phyloP scores from a whole-genome alignment of 306 rosid genomes.

The Cicer judaicum region DNA sequence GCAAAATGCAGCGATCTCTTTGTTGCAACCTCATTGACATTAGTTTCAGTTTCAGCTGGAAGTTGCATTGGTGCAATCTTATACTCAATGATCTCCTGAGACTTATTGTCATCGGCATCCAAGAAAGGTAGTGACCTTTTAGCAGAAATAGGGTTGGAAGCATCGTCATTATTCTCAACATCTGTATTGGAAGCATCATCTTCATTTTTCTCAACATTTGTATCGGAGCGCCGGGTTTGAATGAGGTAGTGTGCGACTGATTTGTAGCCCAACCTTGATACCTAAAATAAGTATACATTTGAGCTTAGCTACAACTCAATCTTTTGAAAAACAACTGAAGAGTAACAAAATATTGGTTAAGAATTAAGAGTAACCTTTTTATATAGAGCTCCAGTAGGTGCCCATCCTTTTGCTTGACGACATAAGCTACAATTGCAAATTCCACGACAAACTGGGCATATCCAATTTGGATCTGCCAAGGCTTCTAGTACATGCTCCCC shows the following conservation, averaged over 20 bases:
- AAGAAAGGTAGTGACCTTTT: constrained; percentile 67
- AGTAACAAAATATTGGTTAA: constrained; percentile 34
- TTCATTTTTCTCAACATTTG: constrained; percentile 43
- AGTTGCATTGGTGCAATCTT: constrained; percentile 35
- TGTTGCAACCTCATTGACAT: constrained; percentile 49
- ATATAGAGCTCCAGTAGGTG: constrained; percentile 80
- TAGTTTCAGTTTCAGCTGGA: constrained; percentile 48
- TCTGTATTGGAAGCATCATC: constrained; percentile 50
- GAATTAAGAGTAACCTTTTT: constrained; percentile 64
- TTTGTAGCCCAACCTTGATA: constrained; percentile 68
- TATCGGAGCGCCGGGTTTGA: constrained; percentile 63
- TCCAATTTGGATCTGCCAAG: constrained; percentile 69
- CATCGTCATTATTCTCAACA: constrained; percentile 50
- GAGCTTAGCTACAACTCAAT: constrained; percentile 37
- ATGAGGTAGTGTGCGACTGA: constrained; percentile 98
- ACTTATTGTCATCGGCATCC: constrained; percentile 43
- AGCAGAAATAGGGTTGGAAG: constrained; percentile 55
- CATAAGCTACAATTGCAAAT: constrained; percentile 98
- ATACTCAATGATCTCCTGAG: constrained; percentile 45
- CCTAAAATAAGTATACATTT: constrained; percentile 53
- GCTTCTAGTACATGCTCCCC: constrained; percentile 98
- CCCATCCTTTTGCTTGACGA: constrained; percentile 90
- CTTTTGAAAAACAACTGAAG: neutral
- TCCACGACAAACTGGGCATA: constrained; percentile 91
- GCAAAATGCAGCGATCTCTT: constrained; percentile 61